phyloP scores from a whole-genome alignment of 108 stramenopile species.

The Cyclostephanos tholiformis region DNA sequence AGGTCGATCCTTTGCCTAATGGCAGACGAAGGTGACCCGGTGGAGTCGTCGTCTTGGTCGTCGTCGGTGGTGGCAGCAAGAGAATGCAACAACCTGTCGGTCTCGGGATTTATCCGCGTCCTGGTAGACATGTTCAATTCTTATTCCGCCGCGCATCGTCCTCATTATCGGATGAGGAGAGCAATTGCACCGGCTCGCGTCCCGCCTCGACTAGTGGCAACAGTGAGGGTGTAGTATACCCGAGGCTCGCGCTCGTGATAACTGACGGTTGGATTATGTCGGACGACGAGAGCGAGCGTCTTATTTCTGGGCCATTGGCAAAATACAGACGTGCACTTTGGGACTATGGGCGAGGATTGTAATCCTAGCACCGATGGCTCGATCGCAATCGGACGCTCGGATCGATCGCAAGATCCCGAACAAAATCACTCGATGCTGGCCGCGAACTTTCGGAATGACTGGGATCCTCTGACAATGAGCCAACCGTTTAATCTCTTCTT shows the following conservation, averaged over 20 bases:
- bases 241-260: too few relatives aligned
- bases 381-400: background rate
- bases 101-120: slow-evolving; percentile 19
- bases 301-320: background rate
- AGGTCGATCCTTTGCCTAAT: slow-evolving; percentile 44
- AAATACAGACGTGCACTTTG: background rate
- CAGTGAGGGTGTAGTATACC: too few relatives aligned
- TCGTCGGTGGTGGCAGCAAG: background rate
- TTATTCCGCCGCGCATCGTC: slow-evolving; percentile 22
- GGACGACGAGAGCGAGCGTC: background rate
- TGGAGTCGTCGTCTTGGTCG: too few relatives aligned
- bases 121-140: slow-evolving; percentile 32
- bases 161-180: too few relatives aligned
- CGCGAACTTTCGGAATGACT: slow-evolving; percentile 2
- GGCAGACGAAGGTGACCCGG: too few relatives aligned
- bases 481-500: slow-evolving; percentile 30
- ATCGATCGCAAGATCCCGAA: background rate
- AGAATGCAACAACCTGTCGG: slow-evolving; percentile 5
- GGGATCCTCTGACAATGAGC: slow-evolving; percentile 41
- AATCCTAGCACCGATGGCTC: slow-evolving; percentile 45
- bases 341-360: background rate
- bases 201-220: too few relatives aligned
- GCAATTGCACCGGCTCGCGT: background rate
- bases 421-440: slow-evolving; percentile 23
- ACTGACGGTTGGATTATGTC: too few relatives aligned